Evolutionary conservation across 805 yeast species (phyloP).

Genomic region (Blastobotrys americana): DNA sequence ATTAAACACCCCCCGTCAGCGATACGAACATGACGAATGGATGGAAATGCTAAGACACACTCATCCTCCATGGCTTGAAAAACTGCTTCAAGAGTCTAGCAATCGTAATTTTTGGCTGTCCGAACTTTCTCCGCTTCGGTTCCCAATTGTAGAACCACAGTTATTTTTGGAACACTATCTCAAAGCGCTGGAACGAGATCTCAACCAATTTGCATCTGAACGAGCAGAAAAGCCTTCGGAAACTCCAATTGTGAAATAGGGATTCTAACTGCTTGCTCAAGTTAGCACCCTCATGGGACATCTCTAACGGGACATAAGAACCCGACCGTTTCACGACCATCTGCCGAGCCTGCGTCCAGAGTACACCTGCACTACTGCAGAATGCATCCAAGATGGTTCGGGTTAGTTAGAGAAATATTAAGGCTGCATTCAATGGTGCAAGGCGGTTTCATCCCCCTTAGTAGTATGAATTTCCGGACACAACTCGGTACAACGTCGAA

Average conservation of each 20-base stretch:
- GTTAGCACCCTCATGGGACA: not conserved
- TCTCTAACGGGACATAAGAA: not conserved
- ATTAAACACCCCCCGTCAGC: conserved; percentile 31
- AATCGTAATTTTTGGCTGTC: conserved; percentile 53
- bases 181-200: conserved; percentile 16
- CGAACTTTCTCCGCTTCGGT: conserved; percentile 57
- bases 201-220: not conserved
- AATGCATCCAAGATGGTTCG: no score
- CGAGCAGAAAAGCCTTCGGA: not conserved
- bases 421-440: no score
- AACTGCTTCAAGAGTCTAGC: not conserved
- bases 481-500: no score
- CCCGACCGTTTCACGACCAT: not conserved
- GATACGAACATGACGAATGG: conserved; percentile 52
- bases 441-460: no score
- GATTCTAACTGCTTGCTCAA: not conserved
- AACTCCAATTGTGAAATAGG: not conserved
- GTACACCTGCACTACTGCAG: not conserved
- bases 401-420: no score
- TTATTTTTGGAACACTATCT: conserved; percentile 35
- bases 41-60: conserved; percentile 25
- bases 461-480: no score
- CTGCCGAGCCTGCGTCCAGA: not conserved
- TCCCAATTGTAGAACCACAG: conserved; percentile 62
- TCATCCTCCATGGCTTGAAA: not conserved